phyloP scores from a whole-genome alignment of 352 stramenopile species.

The Pythium apleroticum region DNA sequence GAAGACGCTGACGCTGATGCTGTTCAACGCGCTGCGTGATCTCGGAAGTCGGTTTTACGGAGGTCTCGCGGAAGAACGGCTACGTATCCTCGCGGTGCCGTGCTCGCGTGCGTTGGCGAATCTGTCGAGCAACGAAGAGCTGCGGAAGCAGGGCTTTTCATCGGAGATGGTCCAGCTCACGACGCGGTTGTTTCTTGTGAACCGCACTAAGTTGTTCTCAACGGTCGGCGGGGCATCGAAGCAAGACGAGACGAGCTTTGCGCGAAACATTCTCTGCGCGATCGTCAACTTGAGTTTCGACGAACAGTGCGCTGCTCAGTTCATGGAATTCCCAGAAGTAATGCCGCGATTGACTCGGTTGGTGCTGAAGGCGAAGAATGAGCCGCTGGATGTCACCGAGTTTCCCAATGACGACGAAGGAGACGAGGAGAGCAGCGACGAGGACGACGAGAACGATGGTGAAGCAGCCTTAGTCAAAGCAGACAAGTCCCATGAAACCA shows the following conservation, averaged over 20 bases:
- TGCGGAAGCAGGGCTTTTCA: conserved; percentile 47
- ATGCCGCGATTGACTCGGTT: conserved; percentile 44
- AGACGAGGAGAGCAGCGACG: conserved; percentile 3
- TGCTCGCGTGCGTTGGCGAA: conserved; percentile 67
- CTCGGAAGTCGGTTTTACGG: conserved; percentile 42
- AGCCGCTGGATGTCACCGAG: background rate
- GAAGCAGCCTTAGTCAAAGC: too few species aligned
- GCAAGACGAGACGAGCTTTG: conserved; percentile 34
- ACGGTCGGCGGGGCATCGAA: background rate
- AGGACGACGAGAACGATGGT: conserved; percentile 6
- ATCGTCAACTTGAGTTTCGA: conserved; percentile 70
- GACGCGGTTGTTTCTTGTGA: conserved; percentile 45
- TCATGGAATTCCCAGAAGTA: conserved; percentile 63
- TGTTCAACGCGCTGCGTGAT: conserved; percentile 45
- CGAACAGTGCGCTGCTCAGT: conserved; percentile 37
- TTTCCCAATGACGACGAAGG: conserved; percentile 4
- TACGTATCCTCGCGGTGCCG: conserved; percentile 42
- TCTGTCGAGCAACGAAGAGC: conserved; percentile 65
- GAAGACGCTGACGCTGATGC: conserved; percentile 53
- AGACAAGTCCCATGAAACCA: background rate
- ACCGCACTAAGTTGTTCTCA: conserved; percentile 34
- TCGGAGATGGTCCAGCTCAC: conserved; percentile 57
- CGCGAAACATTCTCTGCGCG: conserved; percentile 58
- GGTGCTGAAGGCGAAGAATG: conserved; percentile 22
- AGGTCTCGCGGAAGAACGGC: conserved; percentile 36